These are phyloP conservation scores for Aspergillus ruber DNA, from an alignment of 2,329 filamentous ascomycete genomes.

Conservation along the genomic window DNA sequence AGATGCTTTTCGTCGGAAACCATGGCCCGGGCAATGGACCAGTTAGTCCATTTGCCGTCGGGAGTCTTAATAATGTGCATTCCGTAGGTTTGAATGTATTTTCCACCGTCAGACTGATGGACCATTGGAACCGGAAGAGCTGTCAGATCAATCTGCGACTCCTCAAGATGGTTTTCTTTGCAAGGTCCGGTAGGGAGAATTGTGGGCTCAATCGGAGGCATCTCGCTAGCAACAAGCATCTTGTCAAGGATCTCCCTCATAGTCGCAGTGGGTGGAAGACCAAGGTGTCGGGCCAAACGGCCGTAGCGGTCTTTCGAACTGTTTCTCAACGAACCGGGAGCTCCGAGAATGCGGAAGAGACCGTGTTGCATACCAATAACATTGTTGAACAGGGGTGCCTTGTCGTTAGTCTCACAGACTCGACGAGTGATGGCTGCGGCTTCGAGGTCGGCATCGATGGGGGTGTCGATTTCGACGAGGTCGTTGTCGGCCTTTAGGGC, in stretches of 20 bases:
- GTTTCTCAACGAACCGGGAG: slow-evolving; percentile 34
- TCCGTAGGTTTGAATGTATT: slow-evolving; percentile 47
- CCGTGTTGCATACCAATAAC: slow-evolving; percentile 42
- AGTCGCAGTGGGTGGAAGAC: slow-evolving; percentile 31
- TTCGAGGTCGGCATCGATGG: slow-evolving; percentile 42
- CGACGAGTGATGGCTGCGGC: slow-evolving; percentile 43
- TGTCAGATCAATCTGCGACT: slow-evolving; percentile 39
- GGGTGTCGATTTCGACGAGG: slow-evolving; percentile 39
- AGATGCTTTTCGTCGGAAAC: slow-evolving; percentile 40
- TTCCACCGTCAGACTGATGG: slow-evolving; percentile 43
- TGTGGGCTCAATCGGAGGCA: slow-evolving; percentile 25
- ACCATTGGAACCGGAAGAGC: slow-evolving; percentile 38
- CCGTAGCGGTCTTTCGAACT: slow-evolving; percentile 30
- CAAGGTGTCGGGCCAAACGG: slow-evolving; percentile 39
- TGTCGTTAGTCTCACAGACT: slow-evolving; percentile 41
- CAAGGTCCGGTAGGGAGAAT: slow-evolving; percentile 34
- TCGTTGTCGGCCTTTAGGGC: slow-evolving; percentile 38
- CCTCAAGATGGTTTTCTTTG: slow-evolving; percentile 38
- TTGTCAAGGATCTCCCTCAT: slow-evolving; percentile 38
- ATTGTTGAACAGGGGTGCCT: slow-evolving; percentile 49
- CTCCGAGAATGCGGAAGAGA: slow-evolving; percentile 45
- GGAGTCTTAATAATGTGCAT: slow-evolving; percentile 45
- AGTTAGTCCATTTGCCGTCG: slow-evolving; percentile 42
- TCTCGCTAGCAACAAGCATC: slow-evolving; percentile 33
- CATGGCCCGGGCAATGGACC: slow-evolving; percentile 40